These are phyloP conservation scores for Acacia acuminata DNA, from an alignment of 306 rosid genomes.

Conservation along the genomic window DNA sequence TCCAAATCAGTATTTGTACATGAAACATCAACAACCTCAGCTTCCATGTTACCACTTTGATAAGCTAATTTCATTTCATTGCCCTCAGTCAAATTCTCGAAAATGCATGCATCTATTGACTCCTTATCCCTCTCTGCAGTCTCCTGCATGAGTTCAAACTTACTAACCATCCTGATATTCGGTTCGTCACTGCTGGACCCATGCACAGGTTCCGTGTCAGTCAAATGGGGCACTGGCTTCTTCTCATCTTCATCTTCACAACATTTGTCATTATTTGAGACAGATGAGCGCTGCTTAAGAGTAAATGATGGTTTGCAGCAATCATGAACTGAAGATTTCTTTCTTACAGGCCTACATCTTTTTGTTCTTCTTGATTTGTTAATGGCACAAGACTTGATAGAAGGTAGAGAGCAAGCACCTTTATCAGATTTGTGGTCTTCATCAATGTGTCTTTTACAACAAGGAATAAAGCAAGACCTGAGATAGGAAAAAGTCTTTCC, in stretches of 20 bases:
- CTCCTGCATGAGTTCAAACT: slow-evolving; percentile 33
- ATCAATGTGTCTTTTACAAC: slow-evolving; percentile 19
- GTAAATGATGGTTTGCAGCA: slow-evolving; percentile 39
- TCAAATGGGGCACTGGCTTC: slow-evolving; percentile 45
- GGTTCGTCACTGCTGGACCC: slow-evolving; percentile 36
- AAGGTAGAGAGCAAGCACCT: slow-evolving; percentile 33
- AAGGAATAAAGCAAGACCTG: slow-evolving; percentile 38
- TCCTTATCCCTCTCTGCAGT: slow-evolving; percentile 33
- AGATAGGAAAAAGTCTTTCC: slow-evolving; percentile 31
- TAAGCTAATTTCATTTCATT: slow-evolving; percentile 24
- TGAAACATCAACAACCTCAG: slow-evolving; percentile 34
- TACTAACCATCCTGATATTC: slow-evolving; percentile 32
- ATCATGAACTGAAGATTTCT: slow-evolving; percentile 17
- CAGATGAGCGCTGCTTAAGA: slow-evolving; percentile 51
- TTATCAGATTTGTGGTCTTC: slow-evolving; percentile 27
- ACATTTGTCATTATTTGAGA: slow-evolving; percentile 30
- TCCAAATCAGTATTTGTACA: slow-evolving; percentile 33
- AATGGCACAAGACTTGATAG: slow-evolving; percentile 29
- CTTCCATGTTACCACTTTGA: slow-evolving; percentile 27
- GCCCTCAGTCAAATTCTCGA: slow-evolving; percentile 31
- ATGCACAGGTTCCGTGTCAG: slow-evolving; percentile 37
- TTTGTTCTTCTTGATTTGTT: slow-evolving; percentile 29
- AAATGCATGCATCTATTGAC: slow-evolving; percentile 22
- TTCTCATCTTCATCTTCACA: slow-evolving; percentile 42
- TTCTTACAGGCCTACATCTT: slow-evolving; percentile 19